phyloP scores from a whole-genome alignment of 352 stramenopile genomes.

The Globisporangium irregulare region DNA sequence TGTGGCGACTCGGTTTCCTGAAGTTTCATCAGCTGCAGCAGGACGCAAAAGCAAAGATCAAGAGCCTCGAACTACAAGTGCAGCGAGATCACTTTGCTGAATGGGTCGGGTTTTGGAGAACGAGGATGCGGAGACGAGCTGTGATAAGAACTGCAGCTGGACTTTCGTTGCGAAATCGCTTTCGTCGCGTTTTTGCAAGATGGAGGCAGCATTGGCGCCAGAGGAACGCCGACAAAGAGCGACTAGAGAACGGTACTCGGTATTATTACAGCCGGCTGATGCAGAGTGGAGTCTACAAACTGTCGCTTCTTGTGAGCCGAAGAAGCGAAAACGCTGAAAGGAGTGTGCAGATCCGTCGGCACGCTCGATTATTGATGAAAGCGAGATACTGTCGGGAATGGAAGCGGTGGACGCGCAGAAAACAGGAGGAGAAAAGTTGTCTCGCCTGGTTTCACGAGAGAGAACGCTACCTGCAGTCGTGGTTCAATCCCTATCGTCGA shows the following conservation, averaged over 20 bases:
- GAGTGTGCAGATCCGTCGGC: constrained; percentile 23
- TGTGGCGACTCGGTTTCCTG: constrained; percentile 14
- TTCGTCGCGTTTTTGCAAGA: constrained; percentile 5
- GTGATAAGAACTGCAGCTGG: background rate
- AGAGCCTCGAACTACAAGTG: background rate
- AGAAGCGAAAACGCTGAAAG: constrained; percentile 21
- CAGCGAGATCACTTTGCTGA: background rate
- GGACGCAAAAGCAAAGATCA: background rate
- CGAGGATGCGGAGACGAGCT: background rate
- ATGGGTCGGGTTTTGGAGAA: background rate
- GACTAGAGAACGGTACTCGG: constrained; percentile 12
- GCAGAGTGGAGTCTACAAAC: constrained; percentile 18
- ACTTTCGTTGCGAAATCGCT: constrained; percentile 16
- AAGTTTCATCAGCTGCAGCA: constrained; percentile 11
- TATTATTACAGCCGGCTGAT: constrained; percentile 22
- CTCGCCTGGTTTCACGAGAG: constrained; percentile 3
- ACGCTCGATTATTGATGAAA: constrained; percentile 20
- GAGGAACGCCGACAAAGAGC: background rate
- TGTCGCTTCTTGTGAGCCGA: constrained; percentile 25
- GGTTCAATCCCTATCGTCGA: constrained; percentile 28
- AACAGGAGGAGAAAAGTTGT: background rate
- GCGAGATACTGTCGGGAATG: constrained; percentile 25
- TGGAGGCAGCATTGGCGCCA: constrained; percentile 21
- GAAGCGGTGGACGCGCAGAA: constrained; percentile 1
- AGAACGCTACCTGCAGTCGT: constrained; percentile 19